Conservation (phyloP, 2,329 filamentous ascomycete species). For the Aspergillus sp. region DNA sequence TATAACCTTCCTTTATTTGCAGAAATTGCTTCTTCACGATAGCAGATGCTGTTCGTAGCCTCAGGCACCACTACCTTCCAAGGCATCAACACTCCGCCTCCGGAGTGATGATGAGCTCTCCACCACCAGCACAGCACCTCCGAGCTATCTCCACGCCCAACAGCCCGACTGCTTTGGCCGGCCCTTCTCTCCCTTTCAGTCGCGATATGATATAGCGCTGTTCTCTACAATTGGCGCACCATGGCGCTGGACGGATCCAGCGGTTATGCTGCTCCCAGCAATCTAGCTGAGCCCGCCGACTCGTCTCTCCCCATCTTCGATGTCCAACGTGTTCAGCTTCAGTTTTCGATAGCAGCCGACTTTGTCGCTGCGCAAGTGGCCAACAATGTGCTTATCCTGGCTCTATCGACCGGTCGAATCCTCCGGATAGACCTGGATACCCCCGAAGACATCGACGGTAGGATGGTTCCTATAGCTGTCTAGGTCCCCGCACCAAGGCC, state of each 20-base stretch:
- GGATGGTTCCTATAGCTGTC: constrained; percentile 9
- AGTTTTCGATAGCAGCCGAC: constrained; percentile 90
- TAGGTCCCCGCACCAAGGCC: no score
- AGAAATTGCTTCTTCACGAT: no score
- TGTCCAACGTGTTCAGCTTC: constrained; percentile 84
- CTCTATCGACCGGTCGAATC: constrained; percentile 86
- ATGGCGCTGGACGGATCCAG: constrained; percentile 69
- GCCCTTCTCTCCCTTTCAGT: neutral
- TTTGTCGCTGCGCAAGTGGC: constrained; percentile 96
- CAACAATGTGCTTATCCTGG: constrained; percentile 92
- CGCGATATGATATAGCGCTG: constrained; percentile 25
- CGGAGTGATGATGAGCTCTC: no score
- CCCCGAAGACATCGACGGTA: constrained; percentile 90
- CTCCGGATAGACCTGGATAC: constrained; percentile 90
- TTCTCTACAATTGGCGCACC: constrained; percentile 27
- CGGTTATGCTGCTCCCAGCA: constrained; percentile 67
- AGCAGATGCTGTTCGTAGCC: no score
- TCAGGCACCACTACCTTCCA: no score
- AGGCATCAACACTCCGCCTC: no score
- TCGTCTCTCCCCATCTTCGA: constrained; percentile 85
- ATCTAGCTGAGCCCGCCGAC: constrained; percentile 55
- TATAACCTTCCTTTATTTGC: no score
- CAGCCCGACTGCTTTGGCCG: neutral
- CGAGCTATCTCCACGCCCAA: neutral
- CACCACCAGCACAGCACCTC: no score